Base-by-base conservation (phyloP, 2,329 filamentous ascomycete genomes). In the Zymoseptoria ardabiliae region DNA sequence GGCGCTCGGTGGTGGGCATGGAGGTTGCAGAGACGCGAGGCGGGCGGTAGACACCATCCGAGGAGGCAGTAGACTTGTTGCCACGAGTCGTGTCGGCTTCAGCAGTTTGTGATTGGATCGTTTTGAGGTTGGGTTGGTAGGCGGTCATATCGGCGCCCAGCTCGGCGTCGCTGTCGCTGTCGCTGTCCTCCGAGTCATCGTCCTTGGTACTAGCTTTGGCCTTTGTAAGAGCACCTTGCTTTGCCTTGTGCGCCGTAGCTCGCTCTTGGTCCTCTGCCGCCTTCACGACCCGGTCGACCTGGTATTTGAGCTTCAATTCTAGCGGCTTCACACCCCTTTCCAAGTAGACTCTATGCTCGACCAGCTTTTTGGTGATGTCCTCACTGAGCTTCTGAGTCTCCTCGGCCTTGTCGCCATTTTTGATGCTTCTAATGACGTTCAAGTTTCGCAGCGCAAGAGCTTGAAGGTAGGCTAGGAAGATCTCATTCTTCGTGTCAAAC, bases 401-500 rank as follows among this genome's bases (percentile, higher is more conserved):
- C 0, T 78, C 72, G 6, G 70, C 67, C 54, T 77, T 70, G 19
- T 63, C 58, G 20, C 69, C 68, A 2, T 73, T 68, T 65, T 74
- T 68, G 66, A 76, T 66, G 67, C 66, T 70, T 11, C 72, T 65
- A 3, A 74, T 72, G 13, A 74, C 70, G 53, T 68, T 70, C 61
- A 74, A 56, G 71, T 85, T 85, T 60, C 90, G 85, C 20, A 97
- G 75, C 51, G 94, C 90, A 3, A 97, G 84, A 69, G 96, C 95
- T 70, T 99, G 93, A 0, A 99, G 81, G 75, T 99, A 99, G 3
- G 93, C 93, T 48, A 99, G 85, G 19, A 99, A 85, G n/a, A 99
- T 82, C 72, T 99, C 94, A 76, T 95, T 97, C 78, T 99, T 99
- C 65, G 90, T 86, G 72, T 97, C 91, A 69, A 99, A 86, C 0